Conservation (phyloP, 1,139 yeast genomes). For the Pneumocystis oryctolagi region DNA sequence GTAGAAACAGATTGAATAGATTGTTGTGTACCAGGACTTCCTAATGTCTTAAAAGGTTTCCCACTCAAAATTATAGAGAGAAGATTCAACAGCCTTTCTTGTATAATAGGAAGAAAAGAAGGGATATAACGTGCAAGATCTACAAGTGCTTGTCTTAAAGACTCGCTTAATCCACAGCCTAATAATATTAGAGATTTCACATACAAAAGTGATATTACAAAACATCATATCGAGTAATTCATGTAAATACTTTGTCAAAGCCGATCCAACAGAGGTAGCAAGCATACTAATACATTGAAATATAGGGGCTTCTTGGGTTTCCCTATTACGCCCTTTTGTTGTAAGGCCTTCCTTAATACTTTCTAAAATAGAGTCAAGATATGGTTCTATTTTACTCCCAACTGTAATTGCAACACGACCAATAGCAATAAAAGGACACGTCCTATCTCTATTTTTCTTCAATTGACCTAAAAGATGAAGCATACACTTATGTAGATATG, state of each 20-base stretch:
- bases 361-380: conserved; percentile 70
- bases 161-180: conserved; percentile 66
- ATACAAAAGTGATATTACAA: background rate
- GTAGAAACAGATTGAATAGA: conserved; percentile 47
- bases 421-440: conserved; percentile 64
- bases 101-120: conserved; percentile 57
- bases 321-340: conserved; percentile 49
- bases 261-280: conserved; percentile 88
- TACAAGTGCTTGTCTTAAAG: conserved; percentile 60
- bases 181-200: conserved; percentile 19
- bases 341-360: conserved; percentile 71
- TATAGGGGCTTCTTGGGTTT: conserved; percentile 72
- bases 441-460: conserved; percentile 61
- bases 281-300: conserved; percentile 80
- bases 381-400: conserved; percentile 74
- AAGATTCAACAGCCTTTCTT: conserved; percentile 56
- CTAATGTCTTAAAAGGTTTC: conserved; percentile 68
- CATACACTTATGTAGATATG: conserved; percentile 67
- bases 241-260: conserved; percentile 75
- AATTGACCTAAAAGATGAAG: conserved; percentile 65
- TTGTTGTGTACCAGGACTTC: conserved; percentile 57
- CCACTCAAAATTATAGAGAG: conserved; percentile 72
- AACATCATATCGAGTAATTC: conserved; percentile 63
- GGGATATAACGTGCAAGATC: conserved; percentile 63
- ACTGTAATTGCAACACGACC: conserved; percentile 79